Percentiles rank a stretch among this genome's conserved stretches.
Conservation (phyloP, 768 basidiomycete genomes). For the Suillus cothurnatus region DNA sequence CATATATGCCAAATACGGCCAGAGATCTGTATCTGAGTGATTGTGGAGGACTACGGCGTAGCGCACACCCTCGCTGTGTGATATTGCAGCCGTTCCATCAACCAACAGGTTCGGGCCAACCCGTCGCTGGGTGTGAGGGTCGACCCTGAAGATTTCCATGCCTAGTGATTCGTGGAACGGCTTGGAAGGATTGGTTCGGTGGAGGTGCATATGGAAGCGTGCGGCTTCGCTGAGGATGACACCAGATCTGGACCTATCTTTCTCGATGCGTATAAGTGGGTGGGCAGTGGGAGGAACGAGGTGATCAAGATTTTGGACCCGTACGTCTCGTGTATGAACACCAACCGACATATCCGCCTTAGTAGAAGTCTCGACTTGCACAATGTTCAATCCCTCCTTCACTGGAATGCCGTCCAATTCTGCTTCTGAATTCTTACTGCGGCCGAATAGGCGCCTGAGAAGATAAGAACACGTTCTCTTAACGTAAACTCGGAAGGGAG, state of each 20-base stretch:
- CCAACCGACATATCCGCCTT: conserved; percentile 56
- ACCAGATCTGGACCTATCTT: conserved; percentile 33
- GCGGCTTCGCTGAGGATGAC: conserved; percentile 59
- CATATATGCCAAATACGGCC: conserved; percentile 67
- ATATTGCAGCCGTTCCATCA: conserved; percentile 50
- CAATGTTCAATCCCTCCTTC: conserved; percentile 45
- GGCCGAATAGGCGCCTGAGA: conserved; percentile 46
- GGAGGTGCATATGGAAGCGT: conserved; percentile 59
- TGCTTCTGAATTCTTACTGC: conserved; percentile 27
- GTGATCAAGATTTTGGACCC: conserved; percentile 49
- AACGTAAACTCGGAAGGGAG: conserved; percentile 56
- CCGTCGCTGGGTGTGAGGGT: conserved; percentile 45
- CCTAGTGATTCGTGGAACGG: conserved; percentile 50
- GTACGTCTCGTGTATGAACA: conserved; percentile 40
- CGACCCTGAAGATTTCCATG: conserved; percentile 55
- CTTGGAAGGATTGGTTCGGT: conserved; percentile 48
- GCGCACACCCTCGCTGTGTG: conserved; percentile 42
- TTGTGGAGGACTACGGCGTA: conserved; percentile 55
- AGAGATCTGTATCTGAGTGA: conserved; percentile 51
- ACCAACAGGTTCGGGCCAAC: conserved; percentile 49
- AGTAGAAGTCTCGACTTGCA: conserved; percentile 45
- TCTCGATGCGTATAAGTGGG: conserved; percentile 39
- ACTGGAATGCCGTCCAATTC: conserved; percentile 34
- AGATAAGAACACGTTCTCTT: conserved; percentile 50
- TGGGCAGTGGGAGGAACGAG: conserved; percentile 39